Percentiles rank a stretch among this genome's conserved stretches.
These are phyloP conservation scores for Kazachstania taianensis DNA, from an alignment of 805 yeast species.

Conservation along the genomic window DNA sequence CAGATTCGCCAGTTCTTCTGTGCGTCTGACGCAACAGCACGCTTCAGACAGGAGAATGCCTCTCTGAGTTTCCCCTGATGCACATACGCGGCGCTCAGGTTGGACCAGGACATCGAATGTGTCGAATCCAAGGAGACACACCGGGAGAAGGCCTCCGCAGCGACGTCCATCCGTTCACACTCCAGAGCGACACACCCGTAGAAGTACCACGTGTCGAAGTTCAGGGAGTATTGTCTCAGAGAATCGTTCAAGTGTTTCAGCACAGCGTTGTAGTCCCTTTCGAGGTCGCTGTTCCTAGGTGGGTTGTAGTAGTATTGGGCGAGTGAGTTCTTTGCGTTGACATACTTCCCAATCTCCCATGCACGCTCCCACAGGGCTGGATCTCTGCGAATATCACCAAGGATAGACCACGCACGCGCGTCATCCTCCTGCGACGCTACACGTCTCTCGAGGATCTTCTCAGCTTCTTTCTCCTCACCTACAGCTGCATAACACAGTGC, in stretches of 20 bases:
- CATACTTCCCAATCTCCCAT: slow-evolving; percentile 77
- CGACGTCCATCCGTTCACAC: slow-evolving; percentile 54
- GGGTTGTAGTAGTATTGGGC: slow-evolving; percentile 64
- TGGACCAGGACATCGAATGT: slow-evolving; percentile 82
- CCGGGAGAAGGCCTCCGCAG: slow-evolving; percentile 86
- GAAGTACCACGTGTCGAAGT: slow-evolving; percentile 78
- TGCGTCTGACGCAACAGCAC: slow-evolving; percentile 64
- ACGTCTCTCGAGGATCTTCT: slow-evolving; percentile 44
- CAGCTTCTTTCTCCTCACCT: slow-evolving; percentile 63
- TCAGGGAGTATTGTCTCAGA: slow-evolving; percentile 59
- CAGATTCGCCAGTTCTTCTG: slow-evolving; percentile 80
- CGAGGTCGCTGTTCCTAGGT: slow-evolving; percentile 43
- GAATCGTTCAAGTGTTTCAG: slow-evolving; percentile 67
- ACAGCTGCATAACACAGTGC: slow-evolving; percentile 86
- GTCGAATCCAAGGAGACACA: slow-evolving; percentile 80
- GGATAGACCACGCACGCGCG: slow-evolving; percentile 71
- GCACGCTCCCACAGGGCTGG: slow-evolving; percentile 73
- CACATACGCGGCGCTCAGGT: slow-evolving; percentile 71
- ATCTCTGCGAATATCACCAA: slow-evolving; percentile 77
- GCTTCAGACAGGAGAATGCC: slow-evolving; percentile 76
- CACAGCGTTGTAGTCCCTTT: slow-evolving; percentile 43
- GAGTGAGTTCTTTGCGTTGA: slow-evolving; percentile 77
- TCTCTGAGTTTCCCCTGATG: slow-evolving; percentile 55
- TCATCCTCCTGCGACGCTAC: slow-evolving; percentile 53
- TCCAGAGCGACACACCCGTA: slow-evolving; percentile 89